Base-by-base conservation (phyloP, 2,329 filamentous ascomycete species). In the Colletotrichum karsti region DNA sequence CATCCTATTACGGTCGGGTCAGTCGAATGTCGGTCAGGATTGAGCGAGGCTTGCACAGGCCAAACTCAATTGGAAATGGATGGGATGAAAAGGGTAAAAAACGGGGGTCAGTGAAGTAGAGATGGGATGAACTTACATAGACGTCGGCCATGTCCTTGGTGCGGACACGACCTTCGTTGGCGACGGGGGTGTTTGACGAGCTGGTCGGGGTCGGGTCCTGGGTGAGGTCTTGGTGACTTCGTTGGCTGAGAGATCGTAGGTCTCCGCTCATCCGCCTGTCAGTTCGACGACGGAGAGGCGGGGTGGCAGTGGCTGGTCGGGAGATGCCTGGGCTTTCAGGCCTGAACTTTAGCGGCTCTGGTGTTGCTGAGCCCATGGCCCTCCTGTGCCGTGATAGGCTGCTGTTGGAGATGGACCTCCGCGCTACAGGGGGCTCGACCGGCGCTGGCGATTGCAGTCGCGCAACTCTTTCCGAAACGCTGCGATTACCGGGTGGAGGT, bases 141-240 rank as follows among this genome's bases (percentile, higher is more conserved):
- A 97, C 91, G 86, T 97, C 93, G 80, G 93, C 87, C 93, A 97
- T 97, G 83, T 91, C 92, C 85, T 90, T 92, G 78, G 91, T 84
- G 79, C 93, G 93, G 82, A 89, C 91, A 83, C 94, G 94, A 84
- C 93, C 92, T 87, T 94, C 93, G 84, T 95, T 94, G 81, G 91
- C 92, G 81, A 94, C 87, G 75, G 93, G 93, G 78, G 91, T 92
- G 73, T 77, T 63, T 75, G 72, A 60, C 71, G 57, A 63, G 72
- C 63, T 57, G 57, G 66, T 60, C 66, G 28, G 64, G 39, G 66
- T 60, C 66, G 22, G 64, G 39, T 70, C 65, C 67, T 64, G 59
- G 60, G 71, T 65, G 72, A 70, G 63, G 63, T 63, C 73, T 62
- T 63, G 50, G 65, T 76, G 77, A 74, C 80, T 82, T 69, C 75